These are phyloP conservation scores for Syncephalastrum sp. DNA, from an alignment of 371 early-diverging fungal species.

Conservation along the genomic window DNA sequence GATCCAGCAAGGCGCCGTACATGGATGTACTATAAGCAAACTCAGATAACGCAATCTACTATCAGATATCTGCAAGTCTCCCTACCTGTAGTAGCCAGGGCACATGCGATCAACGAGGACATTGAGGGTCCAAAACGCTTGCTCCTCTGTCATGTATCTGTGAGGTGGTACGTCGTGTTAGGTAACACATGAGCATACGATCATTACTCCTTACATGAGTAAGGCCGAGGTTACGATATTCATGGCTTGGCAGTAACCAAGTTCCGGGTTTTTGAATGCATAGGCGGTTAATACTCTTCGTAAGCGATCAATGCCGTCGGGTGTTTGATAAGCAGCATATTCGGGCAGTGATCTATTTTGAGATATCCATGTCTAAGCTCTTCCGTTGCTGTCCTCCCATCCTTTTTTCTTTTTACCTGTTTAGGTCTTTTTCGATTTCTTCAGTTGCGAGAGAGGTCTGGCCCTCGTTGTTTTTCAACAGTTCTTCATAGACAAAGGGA, in stretches of 20 bases:
- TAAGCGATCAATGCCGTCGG: slow-evolving; percentile 88
- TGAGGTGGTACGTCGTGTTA: neutral
- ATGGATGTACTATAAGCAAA: slow-evolving; percentile 70
- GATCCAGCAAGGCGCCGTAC: slow-evolving; percentile 96
- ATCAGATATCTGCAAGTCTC: too few species aligned
- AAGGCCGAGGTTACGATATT: slow-evolving; percentile 95
- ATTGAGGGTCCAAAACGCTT: slow-evolving; percentile 93
- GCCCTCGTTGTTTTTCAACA: slow-evolving; percentile 69
- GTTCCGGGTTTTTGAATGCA: slow-evolving; percentile 83
- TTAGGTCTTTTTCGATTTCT: slow-evolving; percentile 98
- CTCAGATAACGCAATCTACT: too few species aligned
- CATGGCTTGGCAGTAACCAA: slow-evolving; percentile 99
- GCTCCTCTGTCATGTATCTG: slow-evolving; percentile 91
- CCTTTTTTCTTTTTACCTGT: slow-evolving; percentile 49
- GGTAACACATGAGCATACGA: neutral
- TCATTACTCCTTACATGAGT: slow-evolving; percentile 62
- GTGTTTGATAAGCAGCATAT: slow-evolving; percentile 88
- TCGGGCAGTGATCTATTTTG: slow-evolving; percentile 78
- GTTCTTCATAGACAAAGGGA: slow-evolving; percentile 75
- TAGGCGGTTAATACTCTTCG: slow-evolving; percentile 89
- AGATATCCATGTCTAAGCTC: neutral
- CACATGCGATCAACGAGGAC: slow-evolving; percentile 88
- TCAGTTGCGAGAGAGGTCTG: slow-evolving; percentile 76
- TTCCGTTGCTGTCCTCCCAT: neutral
- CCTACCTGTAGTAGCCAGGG: slow-evolving; percentile 85